Percentiles rank a stretch among this genome's conserved stretches.
These are phyloP conservation scores for Candida palmyrensis DNA, from an alignment of 805 yeast genomes.

Conservation along the genomic window DNA sequence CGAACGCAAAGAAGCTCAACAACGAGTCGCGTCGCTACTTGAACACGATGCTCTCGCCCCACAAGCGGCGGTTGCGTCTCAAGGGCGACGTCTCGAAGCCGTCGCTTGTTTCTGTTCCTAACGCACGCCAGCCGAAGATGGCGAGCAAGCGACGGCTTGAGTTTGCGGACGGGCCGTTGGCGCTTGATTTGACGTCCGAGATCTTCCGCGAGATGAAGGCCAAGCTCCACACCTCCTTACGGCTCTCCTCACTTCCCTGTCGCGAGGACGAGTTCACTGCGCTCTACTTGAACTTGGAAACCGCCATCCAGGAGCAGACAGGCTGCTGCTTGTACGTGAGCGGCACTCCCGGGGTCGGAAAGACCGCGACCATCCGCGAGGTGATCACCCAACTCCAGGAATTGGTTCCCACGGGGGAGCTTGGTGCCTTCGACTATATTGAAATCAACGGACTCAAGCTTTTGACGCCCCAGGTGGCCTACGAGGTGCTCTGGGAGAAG, in stretches of 20 bases:
- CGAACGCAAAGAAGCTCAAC: neutral
- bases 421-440: constrained; percentile 56
- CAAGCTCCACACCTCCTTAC: constrained; percentile 40
- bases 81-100: constrained; percentile 4
- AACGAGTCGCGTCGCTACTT: constrained; percentile 17
- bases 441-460: constrained; percentile 92
- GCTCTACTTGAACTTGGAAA: constrained; percentile 62
- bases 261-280: constrained; percentile 78
- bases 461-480: constrained; percentile 72
- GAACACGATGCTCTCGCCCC: constrained; percentile 14
- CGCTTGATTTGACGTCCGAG: constrained; percentile 18
- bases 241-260: constrained; percentile 63
- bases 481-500: constrained; percentile 77
- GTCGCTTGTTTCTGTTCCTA: constrained; percentile 1
- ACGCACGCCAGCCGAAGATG: neutral
- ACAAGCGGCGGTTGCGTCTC: constrained; percentile 15
- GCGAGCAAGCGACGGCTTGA: neutral
- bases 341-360: constrained; percentile 98
- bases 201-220: constrained; percentile 36
- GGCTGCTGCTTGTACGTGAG: constrained; percentile 88
- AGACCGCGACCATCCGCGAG: constrained; percentile 88
- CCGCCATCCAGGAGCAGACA: constrained; percentile 60
- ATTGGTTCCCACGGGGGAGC: constrained; percentile 17
- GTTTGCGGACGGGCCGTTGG: constrained; percentile 2
- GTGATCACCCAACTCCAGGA: constrained; percentile 65